Percentiles rank a stretch among this genome's conserved stretches.
These are phyloP conservation scores for Herpotrichia juniperi DNA, from an alignment of 2,329 filamentous ascomycete species.

Conservation along the genomic window DNA sequence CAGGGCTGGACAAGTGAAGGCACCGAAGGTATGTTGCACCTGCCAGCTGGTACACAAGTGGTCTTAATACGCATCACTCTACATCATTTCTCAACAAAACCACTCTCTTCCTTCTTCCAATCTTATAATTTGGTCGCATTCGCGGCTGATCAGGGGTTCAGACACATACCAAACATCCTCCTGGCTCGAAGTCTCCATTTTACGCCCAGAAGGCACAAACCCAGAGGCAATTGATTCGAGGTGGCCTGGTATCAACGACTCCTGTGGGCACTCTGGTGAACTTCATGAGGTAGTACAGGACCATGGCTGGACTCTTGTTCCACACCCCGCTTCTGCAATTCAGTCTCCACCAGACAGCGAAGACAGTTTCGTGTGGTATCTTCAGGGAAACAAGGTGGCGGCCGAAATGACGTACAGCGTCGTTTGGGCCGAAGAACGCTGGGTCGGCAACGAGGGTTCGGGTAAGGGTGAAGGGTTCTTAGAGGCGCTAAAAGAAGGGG, in stretches of 20 bases:
- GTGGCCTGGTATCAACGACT: no score
- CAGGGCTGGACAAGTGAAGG: slow-evolving; percentile 41
- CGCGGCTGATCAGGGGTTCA: neutral
- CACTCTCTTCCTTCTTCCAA: no score
- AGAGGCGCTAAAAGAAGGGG: slow-evolving; percentile 28
- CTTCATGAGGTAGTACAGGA: slow-evolving; percentile 10
- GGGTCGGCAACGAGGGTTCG: slow-evolving; percentile 27
- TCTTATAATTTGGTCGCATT: neutral
- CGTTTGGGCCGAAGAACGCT: slow-evolving; percentile 20
- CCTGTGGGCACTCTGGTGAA: slow-evolving; percentile 1
- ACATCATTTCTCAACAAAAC: neutral
- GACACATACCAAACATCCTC: slow-evolving; percentile 35
- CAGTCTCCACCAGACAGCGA: slow-evolving; percentile 31
- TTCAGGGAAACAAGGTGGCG: slow-evolving; percentile 40
- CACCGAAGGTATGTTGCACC: slow-evolving; percentile 18
- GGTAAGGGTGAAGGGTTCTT: slow-evolving; percentile 36
- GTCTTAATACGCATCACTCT: no score
- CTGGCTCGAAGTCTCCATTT: slow-evolving; percentile 40
- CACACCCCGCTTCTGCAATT: slow-evolving; percentile 19
- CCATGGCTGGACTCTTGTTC: slow-evolving; percentile 23
- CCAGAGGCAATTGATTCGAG: neutral
- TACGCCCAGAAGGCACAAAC: slow-evolving; percentile 16
- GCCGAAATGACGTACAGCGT: slow-evolving; percentile 19
- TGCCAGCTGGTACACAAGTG: neutral
- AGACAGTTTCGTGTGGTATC: slow-evolving; percentile 32